Evolutionary conservation across 2,329 filamentous ascomycete species (phyloP).

Genomic region (Epicoccum nigrum): DNA sequence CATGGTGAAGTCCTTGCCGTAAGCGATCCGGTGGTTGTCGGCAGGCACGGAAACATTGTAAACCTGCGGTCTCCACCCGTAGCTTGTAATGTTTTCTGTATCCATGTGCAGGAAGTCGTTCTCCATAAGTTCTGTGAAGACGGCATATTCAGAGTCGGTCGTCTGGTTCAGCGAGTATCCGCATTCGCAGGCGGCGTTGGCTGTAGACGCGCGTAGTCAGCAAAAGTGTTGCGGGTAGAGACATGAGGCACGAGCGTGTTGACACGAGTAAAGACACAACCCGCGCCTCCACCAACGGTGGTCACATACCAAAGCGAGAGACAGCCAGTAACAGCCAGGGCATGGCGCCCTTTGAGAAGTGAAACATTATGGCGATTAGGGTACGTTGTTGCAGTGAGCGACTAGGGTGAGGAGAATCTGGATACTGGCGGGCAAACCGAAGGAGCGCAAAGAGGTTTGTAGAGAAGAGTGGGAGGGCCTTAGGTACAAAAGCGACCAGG

Average conservation of each 20-base stretch:
- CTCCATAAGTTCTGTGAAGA: slow-evolving; percentile 74
- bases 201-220: slow-evolving; percentile 30
- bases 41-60: slow-evolving; percentile 65
- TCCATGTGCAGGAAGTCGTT: slow-evolving; percentile 71
- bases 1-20: slow-evolving; percentile 67
- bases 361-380: slow-evolving; percentile 27
- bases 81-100: slow-evolving; percentile 51
- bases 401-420: slow-evolving; percentile 23
- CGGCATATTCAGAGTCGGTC: slow-evolving; percentile 46
- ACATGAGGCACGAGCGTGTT: background rate
- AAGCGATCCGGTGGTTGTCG: slow-evolving; percentile 65
- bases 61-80: slow-evolving; percentile 69
- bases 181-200: slow-evolving; percentile 68
- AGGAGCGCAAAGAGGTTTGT: slow-evolving; percentile 20
- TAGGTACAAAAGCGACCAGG: slow-evolving; percentile 12
- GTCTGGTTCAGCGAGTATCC: slow-evolving; percentile 67
- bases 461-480: slow-evolving; percentile 14
- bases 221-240: background rate
- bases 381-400: slow-evolving; percentile 26
- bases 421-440: slow-evolving; percentile 19
- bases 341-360: slow-evolving; percentile 29
- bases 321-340: slow-evolving; percentile 39
- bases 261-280: background rate
- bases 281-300: background rate
- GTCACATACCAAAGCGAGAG: slow-evolving; percentile 39